Evolutionary conservation across 345 rosid species (phyloP).

Genomic region (Eucalyptus erythrocorys): DNA sequence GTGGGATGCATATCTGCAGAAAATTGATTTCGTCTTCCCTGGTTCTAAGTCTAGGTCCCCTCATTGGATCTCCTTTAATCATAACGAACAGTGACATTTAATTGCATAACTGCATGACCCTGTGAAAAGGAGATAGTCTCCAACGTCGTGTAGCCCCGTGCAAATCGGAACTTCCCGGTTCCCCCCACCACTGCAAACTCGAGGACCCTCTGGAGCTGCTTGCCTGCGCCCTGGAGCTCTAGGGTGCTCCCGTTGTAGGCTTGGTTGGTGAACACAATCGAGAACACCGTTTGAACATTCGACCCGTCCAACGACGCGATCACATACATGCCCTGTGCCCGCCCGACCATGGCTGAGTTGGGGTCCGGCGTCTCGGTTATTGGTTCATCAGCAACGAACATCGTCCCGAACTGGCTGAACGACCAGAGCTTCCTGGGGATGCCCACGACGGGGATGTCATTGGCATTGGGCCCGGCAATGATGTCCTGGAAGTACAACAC

Average conservation of each 20-base stretch:
- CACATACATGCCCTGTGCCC: not conserved
- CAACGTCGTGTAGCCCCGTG: not conserved
- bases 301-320: not conserved
- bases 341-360: not conserved
- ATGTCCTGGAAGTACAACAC: not conserved
- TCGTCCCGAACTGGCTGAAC: not conserved
- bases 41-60: too few species aligned
- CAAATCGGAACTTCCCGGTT: slow-evolving; percentile 1
- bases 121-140: not conserved
- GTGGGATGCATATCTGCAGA: too few species aligned
- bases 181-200: not conserved
- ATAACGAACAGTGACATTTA: not conserved
- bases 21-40: too few species aligned
- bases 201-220: not conserved
- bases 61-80: not conserved
- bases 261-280: not conserved
- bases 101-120: not conserved
- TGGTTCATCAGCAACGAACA: not conserved
- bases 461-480: not conserved
- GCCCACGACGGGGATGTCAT: not conserved
- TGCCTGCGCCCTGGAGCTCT: not conserved
- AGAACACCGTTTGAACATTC: not conserved
- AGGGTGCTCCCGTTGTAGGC: slow-evolving; percentile 5
- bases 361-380: not conserved
- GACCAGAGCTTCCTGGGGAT: not conserved